Conservation (phyloP, 2,329 filamentous ascomycete species). For the Ophiostoma angusticollis region DNA sequence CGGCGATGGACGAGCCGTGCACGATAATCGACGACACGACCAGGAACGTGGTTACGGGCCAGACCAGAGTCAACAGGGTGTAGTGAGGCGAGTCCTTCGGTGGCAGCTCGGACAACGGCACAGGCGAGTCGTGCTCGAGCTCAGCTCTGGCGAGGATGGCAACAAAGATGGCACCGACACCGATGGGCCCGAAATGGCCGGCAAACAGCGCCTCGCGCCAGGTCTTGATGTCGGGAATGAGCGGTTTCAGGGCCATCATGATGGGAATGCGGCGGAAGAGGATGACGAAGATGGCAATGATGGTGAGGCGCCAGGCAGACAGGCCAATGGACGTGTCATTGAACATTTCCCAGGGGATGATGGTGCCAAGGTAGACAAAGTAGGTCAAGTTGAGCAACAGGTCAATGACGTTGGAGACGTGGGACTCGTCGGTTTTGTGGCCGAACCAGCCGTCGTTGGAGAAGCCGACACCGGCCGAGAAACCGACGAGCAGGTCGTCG, state of each 20-base stretch:
- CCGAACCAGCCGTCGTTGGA: conserved; percentile 99
- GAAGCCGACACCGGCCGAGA: conserved; percentile 93
- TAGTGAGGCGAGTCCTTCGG: conserved; percentile 43
- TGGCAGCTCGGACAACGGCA: conserved; percentile 56
- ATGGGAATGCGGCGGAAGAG: conserved; percentile 92
- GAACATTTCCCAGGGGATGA: conserved; percentile 91
- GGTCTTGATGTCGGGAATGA: conserved; percentile 95
- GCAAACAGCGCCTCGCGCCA: conserved; percentile 96
- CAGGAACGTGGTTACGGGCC: conserved; percentile 90
- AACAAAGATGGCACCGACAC: conserved; percentile 91
- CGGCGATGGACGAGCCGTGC: conserved; percentile 94
- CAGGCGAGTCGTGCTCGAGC: conserved; percentile 61
- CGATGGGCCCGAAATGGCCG: conserved; percentile 94
- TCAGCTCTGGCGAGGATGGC: conserved; percentile 90
- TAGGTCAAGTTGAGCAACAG: conserved; percentile 92
- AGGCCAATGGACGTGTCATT: conserved; percentile 64
- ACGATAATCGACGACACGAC: conserved; percentile 91
- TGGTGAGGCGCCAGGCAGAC: conserved; percentile 78
- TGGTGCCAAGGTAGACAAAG: conserved; percentile 94
- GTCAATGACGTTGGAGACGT: conserved; percentile 99
- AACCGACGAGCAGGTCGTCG: conserved; percentile 89
- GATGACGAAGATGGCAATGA: conserved; percentile 85
- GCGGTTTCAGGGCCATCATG: conserved; percentile 80
- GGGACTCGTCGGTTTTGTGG: conserved; percentile 94
- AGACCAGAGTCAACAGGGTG: conserved; percentile 71